A percentile compares a stretch with the other conserved stretches of the same genome.
These are phyloP conservation scores for Penicillium paradoxum DNA, from an alignment of 495 filamentous ascomycete species.

Conservation along the genomic window DNA sequence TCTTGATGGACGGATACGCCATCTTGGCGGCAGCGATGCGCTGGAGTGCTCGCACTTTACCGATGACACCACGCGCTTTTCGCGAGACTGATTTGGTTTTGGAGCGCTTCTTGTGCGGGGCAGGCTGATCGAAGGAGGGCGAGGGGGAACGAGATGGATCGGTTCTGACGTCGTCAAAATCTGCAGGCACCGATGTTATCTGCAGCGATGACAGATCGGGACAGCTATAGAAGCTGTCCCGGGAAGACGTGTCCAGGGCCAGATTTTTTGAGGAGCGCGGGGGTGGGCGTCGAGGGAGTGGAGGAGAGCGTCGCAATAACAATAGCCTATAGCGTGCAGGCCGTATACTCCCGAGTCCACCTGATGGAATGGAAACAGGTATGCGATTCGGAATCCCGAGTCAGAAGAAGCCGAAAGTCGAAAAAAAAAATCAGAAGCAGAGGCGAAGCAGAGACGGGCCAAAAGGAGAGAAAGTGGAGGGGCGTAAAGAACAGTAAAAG, in stretches of 20 bases:
- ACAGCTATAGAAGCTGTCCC: slow-evolving; percentile 50
- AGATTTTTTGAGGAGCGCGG: slow-evolving; percentile 37
- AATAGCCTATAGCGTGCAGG: slow-evolving; percentile 17
- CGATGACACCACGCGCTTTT: slow-evolving; percentile 46
- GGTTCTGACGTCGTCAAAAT: slow-evolving; percentile 23
- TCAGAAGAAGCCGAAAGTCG: too few species aligned
- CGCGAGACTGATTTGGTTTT: slow-evolving; percentile 34
- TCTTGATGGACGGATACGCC: slow-evolving; percentile 44
- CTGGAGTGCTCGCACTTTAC: slow-evolving; percentile 44
- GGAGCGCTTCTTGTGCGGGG: slow-evolving; percentile 32
- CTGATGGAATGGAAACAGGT: not conserved
- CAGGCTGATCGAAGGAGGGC: slow-evolving; percentile 21
- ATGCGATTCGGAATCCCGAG: too few species aligned
- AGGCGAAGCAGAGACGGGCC: slow-evolving; percentile 2
- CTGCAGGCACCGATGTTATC: slow-evolving; percentile 5
- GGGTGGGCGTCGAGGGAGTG: slow-evolving; percentile 20
- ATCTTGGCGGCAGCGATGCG: slow-evolving; percentile 44
- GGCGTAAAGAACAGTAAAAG: slow-evolving; percentile 2
- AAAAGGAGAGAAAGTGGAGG: slow-evolving; percentile 9
- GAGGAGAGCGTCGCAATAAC: slow-evolving; percentile 23
- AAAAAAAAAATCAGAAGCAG: slow-evolving; percentile 1
- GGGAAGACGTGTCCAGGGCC: slow-evolving; percentile 41
- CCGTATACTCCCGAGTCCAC: slow-evolving; percentile 5
- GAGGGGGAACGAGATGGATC: slow-evolving; percentile 34
- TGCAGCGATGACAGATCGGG: slow-evolving; percentile 47